These are phyloP conservation scores for Hypoxylon sp. DNA, from an alignment of 2,329 filamentous ascomycete species.

Conservation along the genomic window DNA sequence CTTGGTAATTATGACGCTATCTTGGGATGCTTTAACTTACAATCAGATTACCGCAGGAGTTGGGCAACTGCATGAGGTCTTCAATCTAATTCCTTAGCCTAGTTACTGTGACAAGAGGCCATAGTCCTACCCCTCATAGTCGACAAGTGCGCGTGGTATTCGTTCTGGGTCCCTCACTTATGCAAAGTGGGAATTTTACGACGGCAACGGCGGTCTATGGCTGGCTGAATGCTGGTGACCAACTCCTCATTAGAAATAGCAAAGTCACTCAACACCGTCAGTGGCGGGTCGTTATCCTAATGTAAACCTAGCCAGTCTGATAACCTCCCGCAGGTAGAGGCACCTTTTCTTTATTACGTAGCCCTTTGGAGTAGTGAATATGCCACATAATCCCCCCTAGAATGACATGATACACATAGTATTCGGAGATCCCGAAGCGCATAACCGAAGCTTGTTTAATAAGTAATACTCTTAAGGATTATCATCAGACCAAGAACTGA, in stretches of 20 bases:
- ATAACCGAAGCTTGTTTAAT: not conserved
- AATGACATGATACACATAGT: conserved; percentile 6
- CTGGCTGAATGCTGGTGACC: conserved; percentile 11
- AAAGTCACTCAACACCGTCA: conserved; percentile 9
- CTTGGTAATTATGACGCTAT: not conserved
- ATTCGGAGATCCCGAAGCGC: conserved; percentile 1
- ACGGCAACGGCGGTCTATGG: conserved; percentile 22
- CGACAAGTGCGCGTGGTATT: not conserved
- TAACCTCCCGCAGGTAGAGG: not conserved
- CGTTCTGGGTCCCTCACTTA: not conserved
- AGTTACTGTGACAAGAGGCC: not conserved
- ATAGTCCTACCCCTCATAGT: conserved; percentile 10
- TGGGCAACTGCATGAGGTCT: not conserved
- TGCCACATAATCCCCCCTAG: conserved; percentile 5
- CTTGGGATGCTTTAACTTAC: not conserved
- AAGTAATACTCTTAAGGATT: not conserved
- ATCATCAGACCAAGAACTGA: conserved; percentile 7
- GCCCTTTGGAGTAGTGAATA: not conserved
- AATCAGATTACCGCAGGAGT: not conserved
- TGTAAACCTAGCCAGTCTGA: not conserved
- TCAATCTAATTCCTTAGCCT: not conserved
- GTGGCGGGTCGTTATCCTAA: not conserved
- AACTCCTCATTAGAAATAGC: conserved; percentile 7
- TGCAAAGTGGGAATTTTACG: conserved; percentile 11
- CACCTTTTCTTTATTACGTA: not conserved